A percentile compares a stretch with the other conserved stretches of the same genome.
These are phyloP conservation scores for Xylaria nigripes DNA, from an alignment of 495 filamentous ascomycete species.

Conservation along the genomic window DNA sequence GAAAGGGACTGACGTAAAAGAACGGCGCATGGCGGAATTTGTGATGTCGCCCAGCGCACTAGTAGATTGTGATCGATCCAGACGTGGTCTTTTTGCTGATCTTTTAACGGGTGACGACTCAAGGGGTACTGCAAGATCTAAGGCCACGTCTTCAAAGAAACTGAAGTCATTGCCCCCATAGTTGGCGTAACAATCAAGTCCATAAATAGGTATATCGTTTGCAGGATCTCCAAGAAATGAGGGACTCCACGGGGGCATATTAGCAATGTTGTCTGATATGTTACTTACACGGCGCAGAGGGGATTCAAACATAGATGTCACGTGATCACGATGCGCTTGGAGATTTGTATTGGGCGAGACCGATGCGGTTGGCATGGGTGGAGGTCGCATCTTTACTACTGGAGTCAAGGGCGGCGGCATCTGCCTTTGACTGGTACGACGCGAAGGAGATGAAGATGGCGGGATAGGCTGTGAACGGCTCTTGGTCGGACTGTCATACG, in stretches of 20 bases:
- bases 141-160: slow-evolving; percentile 58
- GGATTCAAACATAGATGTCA: slow-evolving; percentile 82
- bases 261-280: slow-evolving; percentile 39
- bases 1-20: slow-evolving; percentile 36
- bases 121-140: slow-evolving; percentile 41
- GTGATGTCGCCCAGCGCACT: slow-evolving; percentile 63
- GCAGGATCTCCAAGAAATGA: slow-evolving; percentile 45
- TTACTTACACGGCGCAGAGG: slow-evolving; percentile 66
- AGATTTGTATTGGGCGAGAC: slow-evolving; percentile 92
- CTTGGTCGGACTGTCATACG: slow-evolving; percentile 83
- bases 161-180: slow-evolving; percentile 47
- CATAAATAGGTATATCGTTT: neutral
- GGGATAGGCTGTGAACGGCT: slow-evolving; percentile 38
- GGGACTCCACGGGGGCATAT: slow-evolving; percentile 59
- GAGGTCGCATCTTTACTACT: slow-evolving; percentile 74
- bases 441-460: slow-evolving; percentile 53
- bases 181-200: neutral
- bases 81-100: slow-evolving; percentile 53
- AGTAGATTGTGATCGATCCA: slow-evolving; percentile 50
- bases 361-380: slow-evolving; percentile 72
- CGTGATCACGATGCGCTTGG: slow-evolving; percentile 79
- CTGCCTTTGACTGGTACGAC: slow-evolving; percentile 47
- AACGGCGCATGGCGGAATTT: slow-evolving; percentile 41
- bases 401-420: slow-evolving; percentile 80
- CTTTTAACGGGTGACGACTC: slow-evolving; percentile 72